phyloP scores from a whole-genome alignment of 352 stramenopile genomes.

The Blastocystis sp. region DNA sequence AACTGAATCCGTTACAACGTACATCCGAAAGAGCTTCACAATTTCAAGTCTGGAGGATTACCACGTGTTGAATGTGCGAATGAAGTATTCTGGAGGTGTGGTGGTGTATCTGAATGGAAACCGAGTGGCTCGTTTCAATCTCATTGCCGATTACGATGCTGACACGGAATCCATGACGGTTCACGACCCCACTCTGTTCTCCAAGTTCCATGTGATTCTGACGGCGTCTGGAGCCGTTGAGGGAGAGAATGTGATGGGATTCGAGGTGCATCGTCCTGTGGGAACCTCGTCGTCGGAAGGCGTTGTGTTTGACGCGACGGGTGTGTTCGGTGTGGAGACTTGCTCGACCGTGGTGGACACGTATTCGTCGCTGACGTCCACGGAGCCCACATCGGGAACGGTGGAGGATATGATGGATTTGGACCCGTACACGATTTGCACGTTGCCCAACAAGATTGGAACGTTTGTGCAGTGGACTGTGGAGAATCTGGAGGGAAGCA shows the following conservation, averaged over 20 bases:
- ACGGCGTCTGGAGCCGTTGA: neutral
- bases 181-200: constrained; percentile 14
- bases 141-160: neutral
- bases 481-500: neutral
- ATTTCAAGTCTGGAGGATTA: constrained; percentile 10
- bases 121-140: constrained; percentile 11
- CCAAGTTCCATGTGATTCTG: constrained; percentile 43
- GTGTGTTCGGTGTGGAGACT: constrained; percentile 21
- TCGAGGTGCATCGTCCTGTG: neutral
- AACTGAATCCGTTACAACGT: neutral
- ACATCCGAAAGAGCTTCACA: constrained; percentile 5
- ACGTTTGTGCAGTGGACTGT: constrained; percentile 2
- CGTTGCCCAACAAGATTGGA: neutral
- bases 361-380: neutral
- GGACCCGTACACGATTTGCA: neutral
- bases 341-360: constrained; percentile 10
- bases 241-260: constrained; percentile 31
- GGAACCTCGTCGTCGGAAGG: neutral
- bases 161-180: neutral
- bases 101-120: constrained; percentile 47
- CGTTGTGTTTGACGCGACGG: constrained; percentile 10
- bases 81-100: constrained; percentile 40
- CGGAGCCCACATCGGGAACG: neutral
- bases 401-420: constrained; percentile 6
- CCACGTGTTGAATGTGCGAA: constrained; percentile 9